Conservation (phyloP, 2,329 filamentous ascomycete genomes). For the Bipolaris oryzae region DNA sequence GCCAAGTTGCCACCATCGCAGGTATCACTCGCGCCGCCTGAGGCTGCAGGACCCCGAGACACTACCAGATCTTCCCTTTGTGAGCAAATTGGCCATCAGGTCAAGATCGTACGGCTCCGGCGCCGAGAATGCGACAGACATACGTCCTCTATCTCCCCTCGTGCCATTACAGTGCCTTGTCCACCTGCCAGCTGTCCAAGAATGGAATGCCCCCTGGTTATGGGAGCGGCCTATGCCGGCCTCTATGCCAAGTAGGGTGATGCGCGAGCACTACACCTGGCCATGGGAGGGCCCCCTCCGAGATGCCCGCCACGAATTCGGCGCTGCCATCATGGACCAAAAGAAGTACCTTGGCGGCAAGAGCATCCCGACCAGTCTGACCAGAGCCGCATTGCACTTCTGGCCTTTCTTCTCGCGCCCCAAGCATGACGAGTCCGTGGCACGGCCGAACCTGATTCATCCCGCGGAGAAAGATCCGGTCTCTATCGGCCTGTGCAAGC, state of each 20-base stretch:
- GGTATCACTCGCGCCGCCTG: slow-evolving; percentile 18
- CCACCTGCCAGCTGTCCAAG: slow-evolving; percentile 12
- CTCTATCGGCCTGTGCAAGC: slow-evolving; percentile 14
- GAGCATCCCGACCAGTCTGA: slow-evolving; percentile 13
- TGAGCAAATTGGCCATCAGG: slow-evolving; percentile 9
- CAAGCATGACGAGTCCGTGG: slow-evolving; percentile 10
- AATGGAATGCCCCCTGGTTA: slow-evolving; percentile 17
- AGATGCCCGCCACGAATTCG: slow-evolving; percentile 22
- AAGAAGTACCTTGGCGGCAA: slow-evolving; percentile 17
- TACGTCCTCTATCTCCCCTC: slow-evolving; percentile 23
- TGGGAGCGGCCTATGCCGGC: slow-evolving; percentile 20
- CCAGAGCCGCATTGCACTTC: slow-evolving; percentile 17
- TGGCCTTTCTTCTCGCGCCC: slow-evolving; percentile 15
- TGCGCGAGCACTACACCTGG: slow-evolving; percentile 18
- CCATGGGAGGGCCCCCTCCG: slow-evolving; percentile 19
- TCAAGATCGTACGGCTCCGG: neutral
- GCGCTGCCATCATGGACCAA: slow-evolving; percentile 17
- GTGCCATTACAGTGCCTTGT: slow-evolving; percentile 19
- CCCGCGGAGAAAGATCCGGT: slow-evolving; percentile 18
- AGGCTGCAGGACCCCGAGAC: slow-evolving; percentile 15
- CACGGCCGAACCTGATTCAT: slow-evolving; percentile 19
- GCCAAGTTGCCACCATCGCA: slow-evolving; percentile 13
- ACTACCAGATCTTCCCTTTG: slow-evolving; percentile 17
- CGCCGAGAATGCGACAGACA: slow-evolving; percentile 11
- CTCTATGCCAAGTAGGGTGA: slow-evolving; percentile 13